These are phyloP conservation scores for Colletotrichum incanum DNA, from an alignment of 2,329 filamentous ascomycete species.

Conservation along the genomic window DNA sequence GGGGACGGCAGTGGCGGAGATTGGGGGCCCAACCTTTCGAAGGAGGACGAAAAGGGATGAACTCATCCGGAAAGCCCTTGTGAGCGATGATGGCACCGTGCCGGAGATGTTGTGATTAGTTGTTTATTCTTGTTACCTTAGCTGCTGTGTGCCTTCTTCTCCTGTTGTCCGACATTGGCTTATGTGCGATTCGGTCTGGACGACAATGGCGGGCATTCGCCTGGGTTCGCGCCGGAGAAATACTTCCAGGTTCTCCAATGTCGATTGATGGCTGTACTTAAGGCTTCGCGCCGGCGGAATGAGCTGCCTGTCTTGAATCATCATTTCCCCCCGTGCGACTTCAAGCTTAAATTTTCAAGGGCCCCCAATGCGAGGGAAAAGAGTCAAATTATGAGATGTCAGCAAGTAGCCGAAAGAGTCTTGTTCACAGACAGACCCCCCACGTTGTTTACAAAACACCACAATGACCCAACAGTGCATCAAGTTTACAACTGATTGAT, in stretches of 20 bases:
- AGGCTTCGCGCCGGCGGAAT: not conserved
- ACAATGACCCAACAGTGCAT: not conserved
- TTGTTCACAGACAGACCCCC: too few species aligned
- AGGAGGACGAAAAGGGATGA: not conserved
- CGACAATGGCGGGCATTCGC: not conserved
- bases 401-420: too few species aligned
- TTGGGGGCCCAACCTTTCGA: not conserved
- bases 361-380: not conserved
- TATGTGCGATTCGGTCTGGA: not conserved
- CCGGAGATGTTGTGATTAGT: not conserved
- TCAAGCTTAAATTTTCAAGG: not conserved
- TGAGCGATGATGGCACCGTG: not conserved
- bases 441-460: not conserved
- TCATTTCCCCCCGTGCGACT: not conserved
- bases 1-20: constrained; percentile 18
- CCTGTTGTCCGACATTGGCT: not conserved
- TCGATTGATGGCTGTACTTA: not conserved
- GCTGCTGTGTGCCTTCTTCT: not conserved
- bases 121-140: not conserved
- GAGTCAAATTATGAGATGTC: not conserved
- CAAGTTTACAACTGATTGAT: too few species aligned
- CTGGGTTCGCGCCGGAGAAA: not conserved
- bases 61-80: not conserved
- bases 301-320: not conserved
- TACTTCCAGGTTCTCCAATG: not conserved